Conservation (phyloP, 352 stramenopile genomes). For the Hyaloperonospora brassicae region DNA sequence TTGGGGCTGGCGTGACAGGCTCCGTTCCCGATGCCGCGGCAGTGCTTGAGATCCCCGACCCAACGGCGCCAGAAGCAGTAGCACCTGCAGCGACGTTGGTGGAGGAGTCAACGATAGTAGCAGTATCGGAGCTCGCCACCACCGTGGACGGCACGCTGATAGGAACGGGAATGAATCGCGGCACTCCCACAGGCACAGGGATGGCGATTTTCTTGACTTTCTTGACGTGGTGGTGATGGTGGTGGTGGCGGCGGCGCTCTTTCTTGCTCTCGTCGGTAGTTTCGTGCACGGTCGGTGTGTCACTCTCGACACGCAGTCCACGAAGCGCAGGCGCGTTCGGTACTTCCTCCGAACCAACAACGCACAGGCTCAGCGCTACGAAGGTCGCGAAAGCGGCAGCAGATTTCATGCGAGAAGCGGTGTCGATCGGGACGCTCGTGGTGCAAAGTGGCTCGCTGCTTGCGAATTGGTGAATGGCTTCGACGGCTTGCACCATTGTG, state of each 20-base stretch:
- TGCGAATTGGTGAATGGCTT: too few relatives aligned
- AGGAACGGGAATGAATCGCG: slow-evolving; percentile 21
- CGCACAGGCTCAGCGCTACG: too few relatives aligned
- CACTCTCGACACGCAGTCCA: too few relatives aligned
- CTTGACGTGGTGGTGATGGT: slow-evolving; percentile 7
- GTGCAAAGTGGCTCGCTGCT: too few relatives aligned
- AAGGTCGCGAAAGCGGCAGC: too few relatives aligned
- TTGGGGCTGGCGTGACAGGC: slow-evolving; percentile 16
- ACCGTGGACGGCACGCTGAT: slow-evolving; percentile 20
- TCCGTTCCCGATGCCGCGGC: slow-evolving; percentile 2
- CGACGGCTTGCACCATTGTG: too few relatives aligned
- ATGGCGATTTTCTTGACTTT: slow-evolving; percentile 34
- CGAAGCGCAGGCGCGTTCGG: too few relatives aligned
- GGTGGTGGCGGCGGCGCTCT: slow-evolving; percentile 12
- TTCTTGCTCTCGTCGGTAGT: slow-evolving; percentile 3
- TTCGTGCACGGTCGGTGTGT: too few relatives aligned
- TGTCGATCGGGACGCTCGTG: too few relatives aligned
- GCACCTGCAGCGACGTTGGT: slow-evolving; percentile 2
- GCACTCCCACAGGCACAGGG: slow-evolving; percentile 23
- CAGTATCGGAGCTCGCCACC: slow-evolving; percentile 19
- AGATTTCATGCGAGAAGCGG: too few relatives aligned
- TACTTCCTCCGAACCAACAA: too few relatives aligned
- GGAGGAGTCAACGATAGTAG: slow-evolving; percentile 9
- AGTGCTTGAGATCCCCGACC: background rate
- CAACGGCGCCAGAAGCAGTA: slow-evolving; percentile 2